These are phyloP conservation scores for Fusarium gaditjirri DNA, from an alignment of 2,329 filamentous ascomycete species.

Conservation along the genomic window DNA sequence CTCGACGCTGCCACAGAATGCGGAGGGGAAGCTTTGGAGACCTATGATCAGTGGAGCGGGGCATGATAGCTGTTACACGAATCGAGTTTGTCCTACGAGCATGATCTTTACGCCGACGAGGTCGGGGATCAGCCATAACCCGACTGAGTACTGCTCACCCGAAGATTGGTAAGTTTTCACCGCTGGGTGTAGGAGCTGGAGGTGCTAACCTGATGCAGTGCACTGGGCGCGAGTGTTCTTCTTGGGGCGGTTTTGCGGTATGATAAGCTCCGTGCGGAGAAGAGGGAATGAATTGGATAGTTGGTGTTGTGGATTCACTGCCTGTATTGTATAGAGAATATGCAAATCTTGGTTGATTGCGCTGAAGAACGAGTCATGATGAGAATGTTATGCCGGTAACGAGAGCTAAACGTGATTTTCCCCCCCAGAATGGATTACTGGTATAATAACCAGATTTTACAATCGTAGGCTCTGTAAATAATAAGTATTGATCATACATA, in stretches of 20 bases:
- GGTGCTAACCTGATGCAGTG: background rate
- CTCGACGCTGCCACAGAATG: background rate
- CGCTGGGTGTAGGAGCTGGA: fast-evolving
- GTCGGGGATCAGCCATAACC: conserved; percentile 8
- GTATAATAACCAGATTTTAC: fast-evolving
- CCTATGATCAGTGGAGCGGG: conserved; percentile 12
- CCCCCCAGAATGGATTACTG: fast-evolving
- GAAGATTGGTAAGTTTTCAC: background rate
- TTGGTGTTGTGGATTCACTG: fast-evolving
- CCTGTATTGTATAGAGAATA: too few relatives aligned
- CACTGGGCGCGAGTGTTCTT: background rate
- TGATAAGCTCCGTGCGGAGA: background rate
- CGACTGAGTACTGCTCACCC: background rate
- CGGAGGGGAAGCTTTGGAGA: background rate
- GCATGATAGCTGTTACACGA: conserved; percentile 16
- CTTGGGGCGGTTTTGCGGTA: conserved; percentile 4
- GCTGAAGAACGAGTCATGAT: background rate
- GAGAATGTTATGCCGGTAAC: background rate
- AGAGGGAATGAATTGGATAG: fast-evolving
- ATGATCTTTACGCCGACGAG: conserved; percentile 20
- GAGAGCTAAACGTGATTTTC: background rate
- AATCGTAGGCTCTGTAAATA: fast-evolving
- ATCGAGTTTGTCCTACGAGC: conserved; percentile 4
- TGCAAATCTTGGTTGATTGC: fast-evolving
- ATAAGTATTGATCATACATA: background rate